A percentile compares a stretch with the other conserved stretches of the same genome.
Evolutionary conservation across 495 filamentous ascomycete genomes (phyloP).

Genomic region (Rostrohypoxylon terebratum): DNA sequence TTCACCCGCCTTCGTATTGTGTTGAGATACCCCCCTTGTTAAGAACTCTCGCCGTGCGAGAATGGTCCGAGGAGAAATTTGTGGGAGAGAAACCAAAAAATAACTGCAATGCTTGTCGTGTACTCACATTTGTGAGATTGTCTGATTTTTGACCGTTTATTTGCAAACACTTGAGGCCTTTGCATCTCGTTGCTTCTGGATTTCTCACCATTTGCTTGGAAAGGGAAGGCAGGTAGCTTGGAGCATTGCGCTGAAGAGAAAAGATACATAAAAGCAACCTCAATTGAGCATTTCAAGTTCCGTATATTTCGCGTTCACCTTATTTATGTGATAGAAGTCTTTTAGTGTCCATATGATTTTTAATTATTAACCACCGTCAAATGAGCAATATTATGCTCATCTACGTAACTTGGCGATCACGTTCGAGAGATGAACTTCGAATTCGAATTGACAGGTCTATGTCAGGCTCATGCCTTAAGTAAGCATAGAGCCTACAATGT

Average conservation of each 20-base stretch:
- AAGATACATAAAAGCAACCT: slow-evolving; percentile 26
- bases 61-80: slow-evolving; percentile 41
- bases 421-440: not conserved
- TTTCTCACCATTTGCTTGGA: slow-evolving; percentile 32
- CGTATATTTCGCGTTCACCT: not conserved
- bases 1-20: slow-evolving; percentile 46
- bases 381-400: not conserved
- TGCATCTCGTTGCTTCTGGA: slow-evolving; percentile 27
- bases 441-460: not conserved
- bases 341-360: not conserved
- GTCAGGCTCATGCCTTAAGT: not conserved
- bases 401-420: not conserved
- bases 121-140: slow-evolving; percentile 28
- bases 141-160: slow-evolving; percentile 37
- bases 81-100: slow-evolving; percentile 36
- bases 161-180: slow-evolving; percentile 15
- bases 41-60: slow-evolving; percentile 50
- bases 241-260: slow-evolving; percentile 18
- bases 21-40: slow-evolving; percentile 53
- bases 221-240: slow-evolving; percentile 14
- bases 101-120: slow-evolving; percentile 28
- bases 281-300: slow-evolving; percentile 36
- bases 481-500: not conserved
- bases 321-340: slow-evolving; percentile 13
- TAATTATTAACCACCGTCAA: not conserved